Conservation (phyloP, 2,329 filamentous ascomycete genomes). For the Fusarium veterinarium region DNA sequence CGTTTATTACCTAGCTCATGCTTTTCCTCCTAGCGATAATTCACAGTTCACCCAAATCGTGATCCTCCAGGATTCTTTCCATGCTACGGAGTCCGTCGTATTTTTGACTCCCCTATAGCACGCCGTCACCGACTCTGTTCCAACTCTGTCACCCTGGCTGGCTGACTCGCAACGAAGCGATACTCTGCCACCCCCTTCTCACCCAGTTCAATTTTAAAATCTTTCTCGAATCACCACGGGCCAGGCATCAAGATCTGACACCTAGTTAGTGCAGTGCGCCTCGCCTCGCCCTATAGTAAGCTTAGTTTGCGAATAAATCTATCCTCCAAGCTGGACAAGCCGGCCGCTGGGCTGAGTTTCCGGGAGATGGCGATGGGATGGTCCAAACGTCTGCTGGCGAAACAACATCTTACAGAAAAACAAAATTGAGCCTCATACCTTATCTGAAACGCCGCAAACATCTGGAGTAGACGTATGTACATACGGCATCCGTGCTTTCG, state of each 20-base stretch:
- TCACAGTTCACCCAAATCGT: slow-evolving; percentile 11
- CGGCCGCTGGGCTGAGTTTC: slow-evolving; percentile 34
- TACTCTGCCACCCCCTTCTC: slow-evolving; percentile 19
- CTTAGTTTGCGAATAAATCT: background rate
- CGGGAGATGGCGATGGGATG: slow-evolving; percentile 6
- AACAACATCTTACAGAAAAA: background rate
- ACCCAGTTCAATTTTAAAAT: slow-evolving; percentile 15
- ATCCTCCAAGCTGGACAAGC: slow-evolving; percentile 7
- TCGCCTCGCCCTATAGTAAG: slow-evolving; percentile 11
- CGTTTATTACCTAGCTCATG: slow-evolving; percentile 9
- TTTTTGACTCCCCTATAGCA: background rate
- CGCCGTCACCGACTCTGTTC: background rate
- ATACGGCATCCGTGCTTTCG: background rate
- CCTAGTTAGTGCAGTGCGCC: slow-evolving; percentile 5
- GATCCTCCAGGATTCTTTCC: background rate
- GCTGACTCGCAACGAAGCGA: slow-evolving; percentile 18
- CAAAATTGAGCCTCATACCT: slow-evolving; percentile 7
- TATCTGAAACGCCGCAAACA: slow-evolving; percentile 21
- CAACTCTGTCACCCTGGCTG: slow-evolving; percentile 2
- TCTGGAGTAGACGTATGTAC: background rate
- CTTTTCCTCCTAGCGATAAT: slow-evolving; percentile 7
- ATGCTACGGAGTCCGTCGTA: background rate
- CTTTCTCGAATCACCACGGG: slow-evolving; percentile 9
- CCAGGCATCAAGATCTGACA: slow-evolving; percentile 20
- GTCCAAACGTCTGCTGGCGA: background rate